Percentiles rank a stretch among this genome's conserved stretches.
These are phyloP conservation scores for Zalaria obscura DNA, from an alignment of 2,329 filamentous ascomycete species.

Conservation along the genomic window DNA sequence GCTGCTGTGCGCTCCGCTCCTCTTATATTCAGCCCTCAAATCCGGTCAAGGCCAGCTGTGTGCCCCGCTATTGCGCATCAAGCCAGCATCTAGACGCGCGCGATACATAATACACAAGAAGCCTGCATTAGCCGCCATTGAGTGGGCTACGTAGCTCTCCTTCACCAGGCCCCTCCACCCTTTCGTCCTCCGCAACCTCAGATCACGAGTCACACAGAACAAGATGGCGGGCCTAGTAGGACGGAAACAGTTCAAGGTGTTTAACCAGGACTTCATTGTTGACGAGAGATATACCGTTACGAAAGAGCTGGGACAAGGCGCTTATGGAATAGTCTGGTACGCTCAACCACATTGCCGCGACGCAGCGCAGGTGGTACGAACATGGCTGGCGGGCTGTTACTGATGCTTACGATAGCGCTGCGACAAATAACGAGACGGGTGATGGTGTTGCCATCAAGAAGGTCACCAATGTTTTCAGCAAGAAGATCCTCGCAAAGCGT, in stretches of 20 bases:
- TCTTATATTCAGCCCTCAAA: no score
- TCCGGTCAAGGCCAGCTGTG: no score
- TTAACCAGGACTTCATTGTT: constrained; percentile 98
- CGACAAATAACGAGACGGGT: background rate
- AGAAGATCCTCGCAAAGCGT: constrained; percentile 98
- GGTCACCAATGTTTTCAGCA: constrained; percentile 99
- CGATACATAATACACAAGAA: no score
- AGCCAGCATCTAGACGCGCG: no score
- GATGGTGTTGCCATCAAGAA: constrained; percentile 99
- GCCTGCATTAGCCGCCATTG: no score
- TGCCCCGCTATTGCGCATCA: no score
- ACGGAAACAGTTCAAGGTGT: constrained; percentile 96
- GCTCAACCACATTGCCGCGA: constrained; percentile 11
- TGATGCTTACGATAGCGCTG: constrained; percentile 1
- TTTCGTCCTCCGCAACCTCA: no score
- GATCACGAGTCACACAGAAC: background rate
- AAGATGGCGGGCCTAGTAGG: constrained; percentile 47
- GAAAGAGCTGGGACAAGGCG: constrained; percentile 95
- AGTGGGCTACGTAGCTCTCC: no score
- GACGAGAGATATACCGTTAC: constrained; percentile 97
- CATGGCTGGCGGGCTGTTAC: background rate
- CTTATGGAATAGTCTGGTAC: constrained; percentile 97
- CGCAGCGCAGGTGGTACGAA: background rate
- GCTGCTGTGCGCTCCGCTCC: no score
- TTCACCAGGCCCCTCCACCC: no score